Evolutionary conservation across 768 basidiomycete genomes (phyloP).

Genomic region (Lentinula lateritia): DNA sequence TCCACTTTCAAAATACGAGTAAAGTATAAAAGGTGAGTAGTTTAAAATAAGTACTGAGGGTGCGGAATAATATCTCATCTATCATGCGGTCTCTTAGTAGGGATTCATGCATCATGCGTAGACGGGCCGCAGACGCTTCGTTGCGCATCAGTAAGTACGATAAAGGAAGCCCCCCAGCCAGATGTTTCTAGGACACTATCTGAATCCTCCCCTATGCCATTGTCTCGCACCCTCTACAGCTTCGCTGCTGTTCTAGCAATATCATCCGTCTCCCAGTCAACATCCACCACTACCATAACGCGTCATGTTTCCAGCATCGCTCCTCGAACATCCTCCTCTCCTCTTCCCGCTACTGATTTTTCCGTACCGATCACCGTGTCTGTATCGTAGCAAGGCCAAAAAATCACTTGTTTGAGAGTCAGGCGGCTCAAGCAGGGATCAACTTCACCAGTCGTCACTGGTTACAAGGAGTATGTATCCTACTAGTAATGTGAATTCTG

Average conservation of each 20-base stretch:
- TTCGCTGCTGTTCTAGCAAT: neutral
- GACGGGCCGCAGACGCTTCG: too few species aligned
- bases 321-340: neutral
- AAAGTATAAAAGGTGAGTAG: too few species aligned
- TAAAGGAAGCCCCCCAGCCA: too few species aligned
- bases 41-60: too few species aligned
- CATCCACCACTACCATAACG: neutral
- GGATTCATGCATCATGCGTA: too few species aligned
- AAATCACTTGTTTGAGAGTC: constrained; percentile 6
- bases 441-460: constrained; percentile 11
- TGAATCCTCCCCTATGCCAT: neutral
- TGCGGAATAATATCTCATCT: too few species aligned
- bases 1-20: too few species aligned
- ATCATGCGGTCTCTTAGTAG: too few species aligned
- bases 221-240: neutral
- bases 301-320: neutral
- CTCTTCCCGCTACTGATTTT: constrained; percentile 13
- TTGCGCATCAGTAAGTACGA: too few species aligned
- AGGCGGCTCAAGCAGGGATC: neutral
- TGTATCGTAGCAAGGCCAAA: constrained; percentile 10
- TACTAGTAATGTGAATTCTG: constrained; percentile 13
- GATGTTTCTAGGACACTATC: too few species aligned
- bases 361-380: constrained; percentile 10
- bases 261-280: too few species aligned
- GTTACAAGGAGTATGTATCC: constrained; percentile 14